Evolutionary conservation across 768 basidiomycete species (phyloP).

Genomic region (Gyrodon lividus): DNA sequence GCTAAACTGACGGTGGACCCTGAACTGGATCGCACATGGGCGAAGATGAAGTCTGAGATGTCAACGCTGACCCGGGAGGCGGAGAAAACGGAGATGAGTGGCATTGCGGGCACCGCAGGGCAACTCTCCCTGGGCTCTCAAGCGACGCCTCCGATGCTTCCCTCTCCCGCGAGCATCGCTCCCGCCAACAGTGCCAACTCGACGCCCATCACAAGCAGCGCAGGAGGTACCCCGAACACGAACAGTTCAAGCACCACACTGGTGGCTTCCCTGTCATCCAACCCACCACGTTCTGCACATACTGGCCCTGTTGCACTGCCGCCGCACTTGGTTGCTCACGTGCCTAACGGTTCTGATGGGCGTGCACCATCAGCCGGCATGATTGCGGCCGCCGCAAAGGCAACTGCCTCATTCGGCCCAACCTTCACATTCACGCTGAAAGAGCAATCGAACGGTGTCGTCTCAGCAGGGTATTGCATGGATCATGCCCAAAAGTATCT

Average conservation of each 20-base stretch:
- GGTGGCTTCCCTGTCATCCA: slow-evolving; percentile 25
- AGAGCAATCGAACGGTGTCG: slow-evolving; percentile 36
- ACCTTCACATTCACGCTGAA: slow-evolving; percentile 25
- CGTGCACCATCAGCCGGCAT: slow-evolving; percentile 27
- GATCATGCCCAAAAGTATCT: slow-evolving; percentile 50
- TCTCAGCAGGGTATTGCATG: slow-evolving; percentile 44
- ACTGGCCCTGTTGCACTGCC: slow-evolving; percentile 40
- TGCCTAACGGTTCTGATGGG: slow-evolving; percentile 30
- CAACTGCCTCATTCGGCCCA: slow-evolving; percentile 29
- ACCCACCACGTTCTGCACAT: slow-evolving; percentile 27
- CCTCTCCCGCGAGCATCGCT: slow-evolving; percentile 71
- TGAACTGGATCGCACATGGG: slow-evolving; percentile 35
- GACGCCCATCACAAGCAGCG: slow-evolving; percentile 61
- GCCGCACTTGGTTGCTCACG: slow-evolving; percentile 32
- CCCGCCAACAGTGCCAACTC: slow-evolving; percentile 72
- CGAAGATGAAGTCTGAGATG: slow-evolving; percentile 35
- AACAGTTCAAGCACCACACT: slow-evolving; percentile 24
- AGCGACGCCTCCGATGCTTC: slow-evolving; percentile 71
- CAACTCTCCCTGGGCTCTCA: slow-evolving; percentile 32
- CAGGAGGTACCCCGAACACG: slow-evolving; percentile 53
- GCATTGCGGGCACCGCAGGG: slow-evolving; percentile 22
- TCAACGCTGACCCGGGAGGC: slow-evolving; percentile 32
- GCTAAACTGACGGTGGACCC: slow-evolving; percentile 33
- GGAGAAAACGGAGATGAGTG: slow-evolving; percentile 36
- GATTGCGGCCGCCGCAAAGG: slow-evolving; percentile 32